Evolutionary conservation across 192 early-diverging fungal genomes (phyloP), one percentile per base, ranked within the genome.

Genomic region (Phycomyces nitens): DNA sequence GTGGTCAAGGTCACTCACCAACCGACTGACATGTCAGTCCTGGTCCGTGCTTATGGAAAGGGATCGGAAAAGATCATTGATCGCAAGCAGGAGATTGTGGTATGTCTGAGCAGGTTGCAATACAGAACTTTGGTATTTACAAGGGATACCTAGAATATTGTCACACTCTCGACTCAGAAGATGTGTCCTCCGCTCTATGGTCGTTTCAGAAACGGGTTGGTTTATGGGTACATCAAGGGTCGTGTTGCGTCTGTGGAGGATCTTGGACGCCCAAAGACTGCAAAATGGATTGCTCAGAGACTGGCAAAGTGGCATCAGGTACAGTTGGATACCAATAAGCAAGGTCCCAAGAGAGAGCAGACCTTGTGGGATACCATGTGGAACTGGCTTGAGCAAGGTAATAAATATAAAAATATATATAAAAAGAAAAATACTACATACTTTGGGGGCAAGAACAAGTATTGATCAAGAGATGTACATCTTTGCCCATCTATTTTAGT

Each of bases 31-130:
- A 62, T 80, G 15, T 81, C 88, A 14, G 84, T 94, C 21, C 82
- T 97, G 44, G 87, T 97, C 50, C 84, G 95, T 26, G 88, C 89
- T 39, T 97, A 95, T 72, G 95, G 95, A 52, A 89, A 89, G 65
- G 84, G 88, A 51, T 91, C 91, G 44, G 90, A 92, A 59, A 72
- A 90, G 21, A 82, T 97, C 40, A 97, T 97, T 69, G 93, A 97
- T 66, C 78, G 95, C 27, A 79, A 80, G 61, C 89, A 91, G 68
- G 95, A 97, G 76, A 80, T 94, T 20, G 75, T 81, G 56, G 94
- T 96, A 86, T 84, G 88, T 59, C 15, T 63, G 14, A 27, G 23
- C 29, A 24, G 21, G 21, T 9, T 53, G 44, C 20, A 47, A 49
- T 40, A 47, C 15, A 27, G 24, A 27, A 39, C 23, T 49, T 27